Base-by-base conservation (phyloP, 2,329 filamentous ascomycete genomes). In the Colletotrichum truncatum region DNA sequence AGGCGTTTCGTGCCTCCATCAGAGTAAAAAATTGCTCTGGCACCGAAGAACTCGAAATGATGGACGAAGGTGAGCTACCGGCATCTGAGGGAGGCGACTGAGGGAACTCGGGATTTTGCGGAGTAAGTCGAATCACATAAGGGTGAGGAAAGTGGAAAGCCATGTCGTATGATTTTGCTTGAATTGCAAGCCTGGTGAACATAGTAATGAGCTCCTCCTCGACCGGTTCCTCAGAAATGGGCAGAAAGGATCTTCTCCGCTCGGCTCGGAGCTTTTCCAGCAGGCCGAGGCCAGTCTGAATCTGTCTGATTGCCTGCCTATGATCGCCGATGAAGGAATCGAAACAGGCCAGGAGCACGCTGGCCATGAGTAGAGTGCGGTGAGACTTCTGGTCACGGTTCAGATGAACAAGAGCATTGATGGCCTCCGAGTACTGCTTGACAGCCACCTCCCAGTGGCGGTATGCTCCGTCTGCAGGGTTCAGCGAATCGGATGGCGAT, bases 111-210 rank as follows among this genome's bases (percentile, higher is more conserved):
- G 70, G 68, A 28, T 69, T 57, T 46, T 76, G 66, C 66, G 82
- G 78, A 1, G 81, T 82, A 9, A 87, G 78, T 6, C 81, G 82
- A 65, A 90, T 86, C 6, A 89, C 87, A 60, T 84, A 88, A 1
- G 87, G 87, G 28, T 87, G 81, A 1, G 87, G 87, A 64, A 90
- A 89, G 72, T 90, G 88, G 71, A 90, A 90, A 30, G 88, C 88
- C 86, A 90, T 87, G 70, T 90, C 88, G 72, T 90, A 90, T 1
- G 87, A 89, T 71, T 90, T 90, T 43, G 88, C 88, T 73, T 90
- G 88, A 43, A 90, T 88, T 3, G 87, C 87, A 2, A 90, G 78
- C 4, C 88, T 83, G 2, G 85, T 89, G 69, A 90, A 90, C 79
- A 90, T 89, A 52, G 87, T 85, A 6, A 87, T 80, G 25, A 90